These are phyloP conservation scores for Bretschneidera sinensis DNA, from an alignment of 345 rosid species.

Conservation along the genomic window DNA sequence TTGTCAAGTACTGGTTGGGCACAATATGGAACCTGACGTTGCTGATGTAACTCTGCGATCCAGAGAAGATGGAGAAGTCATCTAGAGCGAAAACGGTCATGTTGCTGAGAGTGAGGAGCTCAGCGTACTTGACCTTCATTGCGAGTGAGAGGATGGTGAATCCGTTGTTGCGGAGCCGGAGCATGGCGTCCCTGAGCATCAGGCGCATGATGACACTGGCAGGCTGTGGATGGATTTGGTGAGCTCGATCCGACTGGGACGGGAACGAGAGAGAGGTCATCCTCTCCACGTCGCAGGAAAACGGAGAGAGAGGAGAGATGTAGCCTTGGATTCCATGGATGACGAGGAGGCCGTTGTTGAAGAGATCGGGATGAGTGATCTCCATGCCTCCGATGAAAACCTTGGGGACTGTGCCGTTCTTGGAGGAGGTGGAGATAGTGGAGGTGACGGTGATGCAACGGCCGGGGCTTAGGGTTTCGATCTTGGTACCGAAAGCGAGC, in stretches of 20 bases:
- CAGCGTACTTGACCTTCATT: constrained; percentile 45
- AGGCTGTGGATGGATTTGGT: constrained; percentile 10
- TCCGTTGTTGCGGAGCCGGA: constrained; percentile 56
- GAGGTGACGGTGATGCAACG: constrained; percentile 58
- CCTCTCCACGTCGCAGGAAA: constrained; percentile 54
- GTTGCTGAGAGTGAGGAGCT: constrained; percentile 41
- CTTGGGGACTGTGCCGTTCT: constrained; percentile 28
- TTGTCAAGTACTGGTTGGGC: constrained; percentile 40
- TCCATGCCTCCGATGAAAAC: constrained; percentile 55
- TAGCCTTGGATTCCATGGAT: constrained; percentile 63
- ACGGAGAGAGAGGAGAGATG: constrained; percentile 55
- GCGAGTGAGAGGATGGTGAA: constrained; percentile 53
- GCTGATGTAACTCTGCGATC: constrained; percentile 39
- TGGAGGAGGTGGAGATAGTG: not conserved
- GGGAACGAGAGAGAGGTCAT: constrained; percentile 44
- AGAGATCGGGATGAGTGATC: constrained; percentile 59
- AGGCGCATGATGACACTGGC: constrained; percentile 42
- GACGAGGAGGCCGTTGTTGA: constrained; percentile 52
- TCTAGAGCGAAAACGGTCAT: constrained; percentile 56
- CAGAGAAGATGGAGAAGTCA: constrained; percentile 53
- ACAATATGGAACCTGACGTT: constrained; percentile 53
- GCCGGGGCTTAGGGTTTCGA: constrained; percentile 56
- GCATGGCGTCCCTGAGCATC: constrained; percentile 59
- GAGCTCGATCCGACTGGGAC: constrained; percentile 10
- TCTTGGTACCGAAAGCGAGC: constrained; percentile 51